phyloP scores from a whole-genome alignment of 2,329 filamentous ascomycete species.

The Colletotrichum sp. region DNA sequence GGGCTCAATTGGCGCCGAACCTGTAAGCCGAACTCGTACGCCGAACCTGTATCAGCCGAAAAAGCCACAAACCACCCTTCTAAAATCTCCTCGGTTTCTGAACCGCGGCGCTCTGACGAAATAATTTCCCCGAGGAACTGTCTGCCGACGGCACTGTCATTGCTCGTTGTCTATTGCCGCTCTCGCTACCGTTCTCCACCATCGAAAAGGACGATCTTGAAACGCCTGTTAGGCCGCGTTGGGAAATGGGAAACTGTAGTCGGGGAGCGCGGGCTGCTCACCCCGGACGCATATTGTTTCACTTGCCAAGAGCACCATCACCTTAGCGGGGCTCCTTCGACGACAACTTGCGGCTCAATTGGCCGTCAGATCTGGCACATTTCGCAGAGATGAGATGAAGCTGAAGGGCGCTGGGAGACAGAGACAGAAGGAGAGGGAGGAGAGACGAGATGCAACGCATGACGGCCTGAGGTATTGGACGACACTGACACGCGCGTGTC shows the following conservation, averaged over 20 bases:
- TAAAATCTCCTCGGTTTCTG: background rate
- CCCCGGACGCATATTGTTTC: constrained; percentile 14
- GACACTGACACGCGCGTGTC: background rate
- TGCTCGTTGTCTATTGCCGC: background rate
- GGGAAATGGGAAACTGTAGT: background rate
- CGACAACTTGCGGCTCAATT: background rate
- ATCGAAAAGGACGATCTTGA: background rate
- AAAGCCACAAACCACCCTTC: background rate
- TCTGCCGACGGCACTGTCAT: background rate
- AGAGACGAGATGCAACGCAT: background rate
- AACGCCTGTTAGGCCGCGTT: background rate
- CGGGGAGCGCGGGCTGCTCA: background rate
- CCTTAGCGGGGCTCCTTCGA: background rate
- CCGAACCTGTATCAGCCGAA: background rate
- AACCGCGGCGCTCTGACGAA: background rate
- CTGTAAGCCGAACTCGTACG: background rate
- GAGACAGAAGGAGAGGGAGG: background rate
- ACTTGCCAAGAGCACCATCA: constrained; percentile 1
- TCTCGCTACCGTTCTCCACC: background rate
- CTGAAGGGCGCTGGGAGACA: background rate
- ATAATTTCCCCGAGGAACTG: background rate
- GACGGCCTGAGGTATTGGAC: background rate
- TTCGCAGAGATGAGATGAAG: background rate
- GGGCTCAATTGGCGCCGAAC: background rate
- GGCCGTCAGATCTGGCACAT: background rate